A percentile compares a stretch with the other conserved stretches of the same genome.
These are phyloP conservation scores for Phytopythium ostracodes DNA, from an alignment of 352 stramenopile species.

Conservation along the genomic window DNA sequence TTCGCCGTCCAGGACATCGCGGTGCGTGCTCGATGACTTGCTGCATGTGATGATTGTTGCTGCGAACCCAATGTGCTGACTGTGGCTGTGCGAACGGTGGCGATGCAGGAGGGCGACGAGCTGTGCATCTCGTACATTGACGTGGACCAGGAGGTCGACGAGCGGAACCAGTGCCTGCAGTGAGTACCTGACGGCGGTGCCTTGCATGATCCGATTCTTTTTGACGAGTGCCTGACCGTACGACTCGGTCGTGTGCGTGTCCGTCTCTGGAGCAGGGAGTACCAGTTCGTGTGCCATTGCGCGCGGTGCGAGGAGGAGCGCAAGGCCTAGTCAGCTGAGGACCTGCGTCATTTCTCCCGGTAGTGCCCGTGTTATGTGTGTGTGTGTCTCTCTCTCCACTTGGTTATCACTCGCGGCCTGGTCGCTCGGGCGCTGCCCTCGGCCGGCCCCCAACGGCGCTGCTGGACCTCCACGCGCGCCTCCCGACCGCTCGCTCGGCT, in stretches of 20 bases:
- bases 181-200: conserved; percentile 13
- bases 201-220: background rate
- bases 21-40: conserved; percentile 19
- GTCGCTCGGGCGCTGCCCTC: too few relatives aligned
- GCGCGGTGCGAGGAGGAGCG: conserved; percentile 58
- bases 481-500: background rate
- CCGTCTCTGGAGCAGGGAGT: conserved; percentile 44
- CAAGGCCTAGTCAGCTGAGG: conserved; percentile 15
- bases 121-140: conserved; percentile 96
- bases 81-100: conserved; percentile 1
- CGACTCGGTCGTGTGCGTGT: background rate
- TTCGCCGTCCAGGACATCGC: conserved; percentile 70
- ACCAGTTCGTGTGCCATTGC: conserved; percentile 77
- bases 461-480: too few relatives aligned
- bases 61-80: background rate
- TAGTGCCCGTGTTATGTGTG: background rate
- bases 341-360: background rate
- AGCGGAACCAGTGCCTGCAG: conserved; percentile 78
- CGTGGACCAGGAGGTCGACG: conserved; percentile 65
- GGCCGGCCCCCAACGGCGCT: too few relatives aligned
- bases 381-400: background rate
- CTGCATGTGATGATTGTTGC: background rate
- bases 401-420: background rate
- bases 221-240: background rate
- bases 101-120: conserved; percentile 82